These are phyloP conservation scores for Houttuynia cordata DNA, from an alignment of 164 flowering plant genomes.

Conservation along the genomic window DNA sequence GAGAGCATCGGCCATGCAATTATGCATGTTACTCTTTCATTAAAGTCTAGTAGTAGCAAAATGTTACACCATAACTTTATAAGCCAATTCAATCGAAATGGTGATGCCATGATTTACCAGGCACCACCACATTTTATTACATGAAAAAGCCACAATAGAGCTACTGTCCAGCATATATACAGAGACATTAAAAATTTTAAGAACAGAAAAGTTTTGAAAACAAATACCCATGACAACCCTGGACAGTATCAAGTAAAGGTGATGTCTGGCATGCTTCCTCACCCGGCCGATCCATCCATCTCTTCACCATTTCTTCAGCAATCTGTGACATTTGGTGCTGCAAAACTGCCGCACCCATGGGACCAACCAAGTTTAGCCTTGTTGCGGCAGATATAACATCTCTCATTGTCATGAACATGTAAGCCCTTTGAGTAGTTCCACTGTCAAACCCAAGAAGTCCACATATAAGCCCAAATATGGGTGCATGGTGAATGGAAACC, in stretches of 20 bases:
- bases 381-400: slow-evolving; percentile 92
- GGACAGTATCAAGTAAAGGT: slow-evolving; percentile 76
- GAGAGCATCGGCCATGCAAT: too few species aligned
- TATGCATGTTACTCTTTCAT: too few species aligned
- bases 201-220: slow-evolving; percentile 86
- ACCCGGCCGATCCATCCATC: slow-evolving; percentile 56
- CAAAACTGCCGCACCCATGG: slow-evolving; percentile 68
- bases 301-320: slow-evolving; percentile 55
- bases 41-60: too few species aligned
- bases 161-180: neutral
- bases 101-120: too few species aligned
- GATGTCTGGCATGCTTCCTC: slow-evolving; percentile 82
- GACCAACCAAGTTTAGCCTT: slow-evolving; percentile 84
- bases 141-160: too few species aligned
- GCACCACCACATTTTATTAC: too few species aligned
- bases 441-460: slow-evolving; percentile 63
- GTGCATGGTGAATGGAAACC: slow-evolving; percentile 75
- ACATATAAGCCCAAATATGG: slow-evolving; percentile 74
- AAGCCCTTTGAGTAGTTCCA: slow-evolving; percentile 59
- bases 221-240: slow-evolving; percentile 83
- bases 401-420: slow-evolving; percentile 83
- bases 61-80: too few species aligned
- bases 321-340: slow-evolving; percentile 67
- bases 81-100: too few species aligned
- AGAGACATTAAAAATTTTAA: slow-evolving; percentile 14